A percentile compares a stretch with the other conserved stretches of the same genome.
These are phyloP conservation scores for Edaphochlamys debaryana DNA, from an alignment of 139 green algal species.

Conservation along the genomic window DNA sequence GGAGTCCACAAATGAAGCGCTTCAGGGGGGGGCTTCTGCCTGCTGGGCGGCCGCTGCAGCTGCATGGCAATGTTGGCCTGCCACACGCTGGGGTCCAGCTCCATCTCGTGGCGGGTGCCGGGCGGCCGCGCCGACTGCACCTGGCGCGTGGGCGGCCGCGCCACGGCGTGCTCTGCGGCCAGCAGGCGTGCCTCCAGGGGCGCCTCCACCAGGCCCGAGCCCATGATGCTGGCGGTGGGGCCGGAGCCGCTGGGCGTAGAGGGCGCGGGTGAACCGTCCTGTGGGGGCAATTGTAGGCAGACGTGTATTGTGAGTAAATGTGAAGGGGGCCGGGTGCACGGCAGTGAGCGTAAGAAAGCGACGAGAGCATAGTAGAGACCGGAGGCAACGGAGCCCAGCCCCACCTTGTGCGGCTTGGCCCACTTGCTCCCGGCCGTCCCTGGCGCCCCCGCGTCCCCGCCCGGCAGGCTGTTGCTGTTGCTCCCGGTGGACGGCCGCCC, in stretches of 20 bases:
- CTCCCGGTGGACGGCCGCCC: neutral
- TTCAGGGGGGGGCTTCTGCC: slow-evolving; percentile 63
- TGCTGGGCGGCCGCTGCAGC: slow-evolving; percentile 62
- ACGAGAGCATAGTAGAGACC: no score
- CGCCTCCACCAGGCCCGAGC: slow-evolving; percentile 6
- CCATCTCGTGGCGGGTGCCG: slow-evolving; percentile 23
- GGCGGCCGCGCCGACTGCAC: slow-evolving; percentile 58
- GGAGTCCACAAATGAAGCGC: slow-evolving; percentile 65
- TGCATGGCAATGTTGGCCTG: slow-evolving; percentile 48
- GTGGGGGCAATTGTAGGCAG: no score
- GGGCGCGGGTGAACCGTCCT: no score
- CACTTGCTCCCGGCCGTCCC: neutral
- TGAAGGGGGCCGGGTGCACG: no score
- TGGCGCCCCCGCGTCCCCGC: no score
- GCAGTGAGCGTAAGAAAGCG: no score
- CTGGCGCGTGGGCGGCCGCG: slow-evolving; percentile 36
- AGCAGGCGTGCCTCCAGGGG: slow-evolving; percentile 27
- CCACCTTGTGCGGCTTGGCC: slow-evolving; percentile 9
- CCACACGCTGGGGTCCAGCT: slow-evolving; percentile 55
- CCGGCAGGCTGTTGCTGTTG: no score
- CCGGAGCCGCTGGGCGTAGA: no score
- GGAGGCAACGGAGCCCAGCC: no score
- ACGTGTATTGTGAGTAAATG: no score
- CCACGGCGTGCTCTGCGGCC: slow-evolving; percentile 17
- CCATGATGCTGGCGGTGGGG: no score